Conservation (phyloP, 768 basidiomycete species). For the Megacollybia marginata region DNA sequence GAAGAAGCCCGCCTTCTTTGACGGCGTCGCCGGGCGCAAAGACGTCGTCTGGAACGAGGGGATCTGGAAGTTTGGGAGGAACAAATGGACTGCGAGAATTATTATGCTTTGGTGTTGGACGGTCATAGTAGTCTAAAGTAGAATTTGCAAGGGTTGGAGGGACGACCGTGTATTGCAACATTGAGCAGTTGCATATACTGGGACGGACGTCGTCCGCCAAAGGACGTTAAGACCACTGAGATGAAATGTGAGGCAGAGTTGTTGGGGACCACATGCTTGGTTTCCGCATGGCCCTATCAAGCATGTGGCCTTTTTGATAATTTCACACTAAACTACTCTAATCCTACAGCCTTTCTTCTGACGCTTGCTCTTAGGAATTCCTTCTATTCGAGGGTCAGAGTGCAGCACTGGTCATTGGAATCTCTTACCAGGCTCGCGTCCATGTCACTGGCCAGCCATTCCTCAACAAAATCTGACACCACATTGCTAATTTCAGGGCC, state of each 20-base stretch:
- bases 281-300: too few relatives aligned
- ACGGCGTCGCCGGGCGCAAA: slow-evolving; percentile 69
- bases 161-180: slow-evolving; percentile 55
- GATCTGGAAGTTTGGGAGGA: slow-evolving; percentile 28
- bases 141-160: slow-evolving; percentile 27
- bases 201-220: too few relatives aligned
- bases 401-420: slow-evolving; percentile 3
- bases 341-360: too few relatives aligned
- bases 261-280: too few relatives aligned
- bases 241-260: too few relatives aligned
- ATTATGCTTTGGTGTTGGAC: slow-evolving; percentile 19
- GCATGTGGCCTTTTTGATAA: too few relatives aligned
- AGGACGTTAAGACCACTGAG: too few relatives aligned
- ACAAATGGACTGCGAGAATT: slow-evolving; percentile 23
- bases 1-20: slow-evolving; percentile 57
- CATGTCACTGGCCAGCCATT: slow-evolving; percentile 34
- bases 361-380: slow-evolving; percentile 37
- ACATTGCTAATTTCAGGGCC: slow-evolving; percentile 15
- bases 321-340: too few relatives aligned
- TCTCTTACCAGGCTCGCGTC: slow-evolving; percentile 42
- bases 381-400: slow-evolving; percentile 30
- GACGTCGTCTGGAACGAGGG: slow-evolving; percentile 49
- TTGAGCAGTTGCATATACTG: slow-evolving; percentile 14
- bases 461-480: slow-evolving; percentile 49
- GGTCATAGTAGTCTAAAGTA: slow-evolving; percentile 31